These are phyloP conservation scores for Rosa persica DNA, from an alignment of 306 rosid species.

Conservation along the genomic window DNA sequence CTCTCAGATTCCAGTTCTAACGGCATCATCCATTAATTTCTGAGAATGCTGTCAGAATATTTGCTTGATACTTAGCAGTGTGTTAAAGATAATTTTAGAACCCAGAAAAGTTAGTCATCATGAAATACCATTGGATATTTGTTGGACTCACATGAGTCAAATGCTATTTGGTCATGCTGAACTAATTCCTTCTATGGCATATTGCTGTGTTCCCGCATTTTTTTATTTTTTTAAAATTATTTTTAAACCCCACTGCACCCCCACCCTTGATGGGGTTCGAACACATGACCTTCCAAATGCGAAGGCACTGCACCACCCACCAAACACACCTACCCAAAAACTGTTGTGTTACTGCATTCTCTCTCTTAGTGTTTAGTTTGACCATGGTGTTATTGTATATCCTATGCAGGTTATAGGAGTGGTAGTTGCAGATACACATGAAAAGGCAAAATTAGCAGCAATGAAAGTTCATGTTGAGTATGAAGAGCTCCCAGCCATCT, in stretches of 20 bases:
- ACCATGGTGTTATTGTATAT: constrained; percentile 18
- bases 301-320: no score
- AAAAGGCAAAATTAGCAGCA: constrained; percentile 85
- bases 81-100: neutral
- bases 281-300: no score
- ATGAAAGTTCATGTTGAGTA: constrained; percentile 64
- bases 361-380: neutral
- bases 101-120: neutral
- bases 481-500: constrained; percentile 81
- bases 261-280: no score
- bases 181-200: neutral
- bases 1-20: neutral
- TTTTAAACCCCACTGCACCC: no score
- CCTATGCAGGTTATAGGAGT: constrained; percentile 74
- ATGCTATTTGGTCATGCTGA: neutral
- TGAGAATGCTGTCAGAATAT: neutral
- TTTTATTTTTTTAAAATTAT: neutral
- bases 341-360: neutral
- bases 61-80: neutral
- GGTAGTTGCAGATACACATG: constrained; percentile 94
- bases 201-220: neutral
- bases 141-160: neutral
- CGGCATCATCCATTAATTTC: neutral
- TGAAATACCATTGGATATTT: neutral
- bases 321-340: no score